Evolutionary conservation across 1,139 yeast genomes (phyloP).

Genomic region (Scheffersomyces titani): DNA sequence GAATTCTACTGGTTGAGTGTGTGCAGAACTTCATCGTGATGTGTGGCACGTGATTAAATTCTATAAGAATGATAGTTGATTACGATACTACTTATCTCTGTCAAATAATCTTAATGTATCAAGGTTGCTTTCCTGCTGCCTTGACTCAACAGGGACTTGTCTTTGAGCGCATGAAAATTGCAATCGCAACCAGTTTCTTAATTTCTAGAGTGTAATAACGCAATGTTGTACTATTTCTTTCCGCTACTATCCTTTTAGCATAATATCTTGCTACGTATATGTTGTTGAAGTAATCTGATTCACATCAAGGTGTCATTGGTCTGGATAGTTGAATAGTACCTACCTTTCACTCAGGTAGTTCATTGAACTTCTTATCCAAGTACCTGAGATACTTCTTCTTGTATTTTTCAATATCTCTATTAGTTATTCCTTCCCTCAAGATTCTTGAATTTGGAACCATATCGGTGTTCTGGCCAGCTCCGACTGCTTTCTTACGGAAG

Average conservation of each 20-base stretch:
- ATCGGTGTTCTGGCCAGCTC: background rate
- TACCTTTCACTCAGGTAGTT: background rate
- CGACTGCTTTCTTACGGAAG: background rate
- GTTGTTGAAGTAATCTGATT: no score
- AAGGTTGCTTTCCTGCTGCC: no score
- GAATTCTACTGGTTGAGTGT: background rate
- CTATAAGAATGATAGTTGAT: no score
- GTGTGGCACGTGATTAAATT: background rate
- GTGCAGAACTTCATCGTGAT: background rate
- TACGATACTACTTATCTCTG: background rate
- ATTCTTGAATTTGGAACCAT: background rate
- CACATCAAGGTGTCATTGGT: background rate
- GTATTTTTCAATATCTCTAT: background rate
- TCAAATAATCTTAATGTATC: no score
- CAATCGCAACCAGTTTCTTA: background rate
- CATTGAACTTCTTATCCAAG: background rate
- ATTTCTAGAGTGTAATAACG: background rate
- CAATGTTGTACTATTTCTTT: no score
- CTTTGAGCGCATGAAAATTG: background rate
- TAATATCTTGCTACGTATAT: no score
- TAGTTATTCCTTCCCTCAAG: background rate
- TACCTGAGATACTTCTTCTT: background rate
- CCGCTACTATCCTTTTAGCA: no score
- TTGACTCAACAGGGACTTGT: background rate
- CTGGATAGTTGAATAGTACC: background rate